Base-by-base conservation (phyloP, 1,139 yeast genomes). In the Candida pseudoviswanathii region DNA sequence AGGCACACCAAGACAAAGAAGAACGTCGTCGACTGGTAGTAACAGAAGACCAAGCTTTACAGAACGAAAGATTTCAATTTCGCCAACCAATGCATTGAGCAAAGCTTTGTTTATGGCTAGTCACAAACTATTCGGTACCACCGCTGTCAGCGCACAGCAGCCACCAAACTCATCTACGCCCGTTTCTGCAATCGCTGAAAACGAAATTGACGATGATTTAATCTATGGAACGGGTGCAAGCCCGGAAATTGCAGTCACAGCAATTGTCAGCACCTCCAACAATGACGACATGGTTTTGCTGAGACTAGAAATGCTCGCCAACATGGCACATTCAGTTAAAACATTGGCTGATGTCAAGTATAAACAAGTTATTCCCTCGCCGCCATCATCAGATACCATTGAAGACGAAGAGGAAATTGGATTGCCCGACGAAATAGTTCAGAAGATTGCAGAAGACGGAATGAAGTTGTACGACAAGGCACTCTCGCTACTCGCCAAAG, bases 311-410 rank as follows among this genome's bases (percentile, higher is more conserved):
- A 77, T 84, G 2, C 70, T 90, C 46, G 90, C 96, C 3, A 90
- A 96, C 1, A 90, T 90, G 70, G 90, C 97, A 0, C 95, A 90
- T 64, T 96, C 96, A 0, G 85, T 94, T 24, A 85, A 86, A 57
- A 73, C 91, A 38, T 91, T 87, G 71, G 98, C 98, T 0, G 97
- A 91, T 57, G 92, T 91, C 26, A 94, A 94, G 67, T 90, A 86
- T 61, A 78, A 86, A 46, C 97, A 92, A 66, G 73, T 91, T 56
- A 81, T 87, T 30, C 96, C 96, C 3, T 76, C 84, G 29, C 89
- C 94, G 1, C 91, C 91, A 1, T 82, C 87, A 0, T 71, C 73
- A 22, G 75, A 73, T 43, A 68, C 67, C 2, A 57, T 65, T 16
- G 79, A 75, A 48, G 80, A 78, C 51, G 78, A 73, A 37, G 32